Evolutionary conservation across 495 filamentous ascomycete species (phyloP), one percentile per base, ranked within the genome.

Genomic region (Neurospora sp.): DNA sequence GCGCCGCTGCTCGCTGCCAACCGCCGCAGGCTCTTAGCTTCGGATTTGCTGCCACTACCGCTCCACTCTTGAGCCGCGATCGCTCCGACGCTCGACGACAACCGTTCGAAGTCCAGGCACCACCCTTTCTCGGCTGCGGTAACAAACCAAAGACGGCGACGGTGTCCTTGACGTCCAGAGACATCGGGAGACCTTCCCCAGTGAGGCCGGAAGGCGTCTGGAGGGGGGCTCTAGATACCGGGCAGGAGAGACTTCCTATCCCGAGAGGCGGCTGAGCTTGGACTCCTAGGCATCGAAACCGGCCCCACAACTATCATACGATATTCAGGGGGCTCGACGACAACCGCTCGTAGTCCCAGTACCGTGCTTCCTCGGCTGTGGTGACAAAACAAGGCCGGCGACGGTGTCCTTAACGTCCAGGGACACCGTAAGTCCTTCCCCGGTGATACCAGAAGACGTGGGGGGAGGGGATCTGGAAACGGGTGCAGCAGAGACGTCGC

Each of bases 361-460:
- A 45, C 44, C 44, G 0, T 0, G 3, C n/a, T 9, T 9, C 8
- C 44, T 4, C n/a, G 44, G 44, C 16, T 10, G 0, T 3, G 8
- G 8, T 20, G 8, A 45, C n/a, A 9, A 45, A 20, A 3, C 18
- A 20, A 20, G 0, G 44, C 12, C 44, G n/a, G n/a, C 44, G n/a
- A 12, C 44, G 44, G n/a, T 20, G 8, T 0, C 44, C n/a, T 47
- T 10, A 3, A 22, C 8, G 3, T 1, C 44, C 1, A 4, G 8
- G 0, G 0, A 22, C n/a, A 47, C 1, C n/a, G 44, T n/a, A 2
- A 12, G n/a, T 4, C n/a, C 44, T 22, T 22, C 0, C 1, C n/a
- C 44, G 44, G 18, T 10, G 4, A 47, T 9, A 0, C n/a, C n/a
- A n/a, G 44, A 47, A 12, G 44, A 2, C n/a, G n/a, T 22, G 3